phyloP scores from a whole-genome alignment of 2,329 filamentous ascomycete genomes.

The Neodidymelliopsis sp. region DNA sequence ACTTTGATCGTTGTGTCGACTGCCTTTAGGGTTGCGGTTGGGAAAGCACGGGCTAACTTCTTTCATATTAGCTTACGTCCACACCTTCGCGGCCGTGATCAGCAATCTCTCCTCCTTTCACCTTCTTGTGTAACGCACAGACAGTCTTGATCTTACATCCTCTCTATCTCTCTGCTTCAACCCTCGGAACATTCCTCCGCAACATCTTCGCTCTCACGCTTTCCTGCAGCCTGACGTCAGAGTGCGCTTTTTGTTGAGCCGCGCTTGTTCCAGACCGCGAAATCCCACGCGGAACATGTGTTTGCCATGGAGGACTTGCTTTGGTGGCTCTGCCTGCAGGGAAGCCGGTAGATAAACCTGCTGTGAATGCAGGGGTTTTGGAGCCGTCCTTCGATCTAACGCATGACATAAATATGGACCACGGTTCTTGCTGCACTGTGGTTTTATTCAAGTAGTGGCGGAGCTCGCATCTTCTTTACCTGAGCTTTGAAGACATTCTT shows the following conservation, averaged over 20 bases:
- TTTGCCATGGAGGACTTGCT: slow-evolving; percentile 3
- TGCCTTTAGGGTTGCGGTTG: background rate
- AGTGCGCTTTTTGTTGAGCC: slow-evolving; percentile 32
- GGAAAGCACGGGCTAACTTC: background rate
- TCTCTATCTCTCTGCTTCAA: background rate
- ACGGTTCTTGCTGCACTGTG: slow-evolving; percentile 1
- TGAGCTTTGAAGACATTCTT: background rate
- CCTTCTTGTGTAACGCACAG: background rate
- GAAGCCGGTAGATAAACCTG: slow-evolving; percentile 14
- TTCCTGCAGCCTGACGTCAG: slow-evolving; percentile 35
- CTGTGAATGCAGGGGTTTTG: slow-evolving; percentile 2
- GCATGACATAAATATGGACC: slow-evolving; percentile 7
- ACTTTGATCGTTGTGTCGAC: background rate
- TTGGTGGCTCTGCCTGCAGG: slow-evolving; percentile 12
- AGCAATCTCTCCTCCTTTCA: background rate
- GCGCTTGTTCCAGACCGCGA: slow-evolving; percentile 19
- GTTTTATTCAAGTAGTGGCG: slow-evolving; percentile 5
- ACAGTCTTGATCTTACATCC: background rate
- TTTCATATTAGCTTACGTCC: background rate
- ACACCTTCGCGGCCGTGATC: background rate
- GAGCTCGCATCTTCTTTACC: background rate
- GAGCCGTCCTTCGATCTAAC: background rate
- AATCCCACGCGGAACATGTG: background rate
- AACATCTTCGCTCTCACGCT: background rate
- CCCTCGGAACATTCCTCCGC: background rate